Base-by-base conservation (phyloP, 176 grass and related monocot genomes). In the Zoysia japonica region DNA sequence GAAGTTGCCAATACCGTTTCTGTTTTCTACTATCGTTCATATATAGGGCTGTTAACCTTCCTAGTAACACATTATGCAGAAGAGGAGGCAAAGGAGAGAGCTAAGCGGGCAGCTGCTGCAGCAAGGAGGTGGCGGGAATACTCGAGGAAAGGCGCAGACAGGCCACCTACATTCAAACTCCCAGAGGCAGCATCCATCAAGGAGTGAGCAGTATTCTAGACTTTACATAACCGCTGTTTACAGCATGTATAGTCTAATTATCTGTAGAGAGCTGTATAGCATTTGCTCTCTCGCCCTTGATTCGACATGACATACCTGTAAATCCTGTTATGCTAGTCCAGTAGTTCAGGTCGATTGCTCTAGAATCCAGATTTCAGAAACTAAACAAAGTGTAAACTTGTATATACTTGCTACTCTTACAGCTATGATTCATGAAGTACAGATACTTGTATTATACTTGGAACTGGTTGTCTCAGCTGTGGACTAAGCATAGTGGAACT, bases 51-150 rank as follows among this genome's bases (percentile, higher is more conserved):
- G 4, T 71, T 80, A 80, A 88, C 28, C 2, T 41, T 69, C 28
- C 11, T 75, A 13, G 8, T 20, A 45, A 88, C 62, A 54, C 13
- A 28, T 45, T 47, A 13, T 75, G 1, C 90, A 95, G 92, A 89
- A 49, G 96, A 87, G 53, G 88, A 91, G 12, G 65, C 79, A 71
- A 98, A 93, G 78, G 92, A 94, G 56, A 92, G 92, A 70, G 78
- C 88, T 10, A 98, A 93, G 67, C 79, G 86, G 79, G 85, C 96
- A 20, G 96, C 96, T 1, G 92, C 78, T 7, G 96, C 96, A 5
- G 88, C 96, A 6, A 83, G 92, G 82, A 92, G 92, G 71, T 98
- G 96, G 96, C 87, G 96, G 82, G 96, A 98, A 75, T 98, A 91
- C 89, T 98, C 96, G 2, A 98, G 92, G 78, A 98, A 84, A 89